Conservation (phyloP, 306 rosid genomes). For the Ormosia semicastrata region DNA sequence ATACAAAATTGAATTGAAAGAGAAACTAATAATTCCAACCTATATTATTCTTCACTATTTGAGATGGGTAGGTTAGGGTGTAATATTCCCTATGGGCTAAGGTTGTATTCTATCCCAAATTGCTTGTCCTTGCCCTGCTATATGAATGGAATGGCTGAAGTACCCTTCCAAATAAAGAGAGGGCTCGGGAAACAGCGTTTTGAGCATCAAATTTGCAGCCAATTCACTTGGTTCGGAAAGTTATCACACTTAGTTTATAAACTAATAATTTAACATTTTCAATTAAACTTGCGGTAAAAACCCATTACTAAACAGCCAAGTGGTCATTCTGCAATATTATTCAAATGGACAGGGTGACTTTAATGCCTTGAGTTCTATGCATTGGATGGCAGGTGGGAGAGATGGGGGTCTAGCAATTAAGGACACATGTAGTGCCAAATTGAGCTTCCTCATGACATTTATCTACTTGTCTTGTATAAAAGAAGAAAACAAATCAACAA, state of each 20-base stretch:
- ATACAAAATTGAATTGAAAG: constrained; percentile 22
- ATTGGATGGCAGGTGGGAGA: neutral
- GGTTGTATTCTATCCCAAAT: constrained; percentile 44
- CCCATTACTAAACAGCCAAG: neutral
- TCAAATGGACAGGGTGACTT: neutral
- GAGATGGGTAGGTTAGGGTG: constrained; percentile 30
- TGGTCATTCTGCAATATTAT: neutral
- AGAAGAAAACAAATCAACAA: constrained; percentile 48
- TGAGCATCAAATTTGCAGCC: constrained; percentile 32
- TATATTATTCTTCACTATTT: constrained; percentile 31
- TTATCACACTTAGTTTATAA: neutral
- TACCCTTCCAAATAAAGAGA: constrained; percentile 34
- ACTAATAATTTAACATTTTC: neutral
- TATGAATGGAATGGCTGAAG: constrained; percentile 35
- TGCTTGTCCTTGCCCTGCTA: constrained; percentile 30
- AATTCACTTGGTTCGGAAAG: constrained; percentile 11
- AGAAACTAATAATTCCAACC: constrained; percentile 6
- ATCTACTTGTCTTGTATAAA: constrained; percentile 38
- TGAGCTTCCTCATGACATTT: constrained; percentile 27
- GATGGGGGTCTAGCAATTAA: neutral
- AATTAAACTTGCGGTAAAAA: neutral
- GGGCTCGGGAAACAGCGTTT: neutral
- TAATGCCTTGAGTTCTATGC: constrained; percentile 14
- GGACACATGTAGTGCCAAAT: constrained; percentile 39
- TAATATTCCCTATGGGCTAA: constrained; percentile 42